These are phyloP conservation scores for Plasmodium yoelii DNA, from an alignment of 169 alveolate species.

Conservation along the genomic window DNA sequence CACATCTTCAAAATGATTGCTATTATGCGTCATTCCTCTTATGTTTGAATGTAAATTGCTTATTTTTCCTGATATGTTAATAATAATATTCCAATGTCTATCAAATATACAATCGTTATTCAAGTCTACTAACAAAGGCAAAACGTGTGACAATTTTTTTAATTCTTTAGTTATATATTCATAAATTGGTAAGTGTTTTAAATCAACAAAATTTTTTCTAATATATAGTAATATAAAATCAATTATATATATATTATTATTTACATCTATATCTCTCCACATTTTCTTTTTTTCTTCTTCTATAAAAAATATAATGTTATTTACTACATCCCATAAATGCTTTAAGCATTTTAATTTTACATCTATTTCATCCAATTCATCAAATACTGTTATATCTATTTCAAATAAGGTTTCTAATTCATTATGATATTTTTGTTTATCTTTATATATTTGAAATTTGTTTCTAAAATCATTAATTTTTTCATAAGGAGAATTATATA, in stretches of 20 bases:
- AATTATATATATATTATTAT: conserved; percentile 88
- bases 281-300: conserved; percentile 94
- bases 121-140: conserved; percentile 94
- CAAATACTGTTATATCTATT: conserved; percentile 91
- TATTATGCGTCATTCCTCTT: not conserved
- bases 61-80: conserved; percentile 91
- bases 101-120: conserved; percentile 95
- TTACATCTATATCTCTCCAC: conserved; percentile 95
- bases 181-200: conserved; percentile 92
- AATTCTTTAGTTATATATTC: conserved; percentile 92
- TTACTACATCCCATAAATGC: conserved; percentile 95
- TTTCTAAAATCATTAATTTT: conserved; percentile 86
- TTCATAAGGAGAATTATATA: conserved; percentile 82
- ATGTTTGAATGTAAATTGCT: conserved; percentile 9
- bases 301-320: conserved; percentile 89
- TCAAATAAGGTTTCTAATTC: conserved; percentile 94
- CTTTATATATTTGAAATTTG: conserved; percentile 86
- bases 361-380: conserved; percentile 92
- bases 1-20: not conserved
- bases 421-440: conserved; percentile 89
- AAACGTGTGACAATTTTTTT: conserved; percentile 94
- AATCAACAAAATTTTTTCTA: conserved; percentile 92
- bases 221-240: conserved; percentile 88
- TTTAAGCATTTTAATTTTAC: conserved; percentile 90
- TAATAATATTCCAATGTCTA: conserved; percentile 96